Evolutionary conservation across 306 rosid species (phyloP).

Genomic region (Biancaea sappan): DNA sequence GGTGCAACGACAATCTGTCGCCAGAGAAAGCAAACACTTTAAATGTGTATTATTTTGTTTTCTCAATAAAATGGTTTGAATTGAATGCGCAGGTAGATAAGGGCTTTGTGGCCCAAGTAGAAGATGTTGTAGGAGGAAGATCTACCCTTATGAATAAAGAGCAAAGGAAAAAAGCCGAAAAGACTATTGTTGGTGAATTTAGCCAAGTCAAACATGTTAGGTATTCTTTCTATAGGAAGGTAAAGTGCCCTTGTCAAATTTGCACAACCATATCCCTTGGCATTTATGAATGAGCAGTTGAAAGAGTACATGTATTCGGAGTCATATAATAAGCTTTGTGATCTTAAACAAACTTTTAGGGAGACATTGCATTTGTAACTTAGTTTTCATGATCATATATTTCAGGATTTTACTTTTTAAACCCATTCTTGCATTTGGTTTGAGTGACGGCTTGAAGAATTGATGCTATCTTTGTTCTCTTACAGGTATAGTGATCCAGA

Average conservation of each 20-base stretch:
- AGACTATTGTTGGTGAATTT: conserved; percentile 85
- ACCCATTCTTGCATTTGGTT: conserved; percentile 24
- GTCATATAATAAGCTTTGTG: neutral
- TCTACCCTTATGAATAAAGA: conserved; percentile 85
- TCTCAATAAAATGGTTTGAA: conserved; percentile 32
- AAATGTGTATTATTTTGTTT: conserved; percentile 1
- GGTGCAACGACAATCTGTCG: too few relatives aligned
- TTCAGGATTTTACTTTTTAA: neutral
- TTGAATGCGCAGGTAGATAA: conserved; percentile 70
- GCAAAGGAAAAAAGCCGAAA: conserved; percentile 65
- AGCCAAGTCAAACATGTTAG: conserved; percentile 87
- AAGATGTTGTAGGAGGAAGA: conserved; percentile 75
- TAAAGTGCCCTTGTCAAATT: conserved; percentile 29
- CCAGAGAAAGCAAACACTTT: conserved; percentile 11
- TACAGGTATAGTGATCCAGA: conserved; percentile 75
- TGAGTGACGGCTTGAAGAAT: neutral
- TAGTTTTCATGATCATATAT: conserved; percentile 22
- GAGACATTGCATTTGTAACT: neutral
- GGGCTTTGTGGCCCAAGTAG: conserved; percentile 98
- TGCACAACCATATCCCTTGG: neutral
- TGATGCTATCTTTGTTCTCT: conserved; percentile 24
- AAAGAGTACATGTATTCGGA: conserved; percentile 12
- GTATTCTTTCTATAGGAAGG: conserved; percentile 99
- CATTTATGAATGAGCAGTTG: neutral
- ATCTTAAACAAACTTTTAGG: neutral